Evolutionary conservation across 2,329 filamentous ascomycete species (phyloP), one percentile per base, ranked within the genome.

Genomic region (Exophiala mesophila): DNA sequence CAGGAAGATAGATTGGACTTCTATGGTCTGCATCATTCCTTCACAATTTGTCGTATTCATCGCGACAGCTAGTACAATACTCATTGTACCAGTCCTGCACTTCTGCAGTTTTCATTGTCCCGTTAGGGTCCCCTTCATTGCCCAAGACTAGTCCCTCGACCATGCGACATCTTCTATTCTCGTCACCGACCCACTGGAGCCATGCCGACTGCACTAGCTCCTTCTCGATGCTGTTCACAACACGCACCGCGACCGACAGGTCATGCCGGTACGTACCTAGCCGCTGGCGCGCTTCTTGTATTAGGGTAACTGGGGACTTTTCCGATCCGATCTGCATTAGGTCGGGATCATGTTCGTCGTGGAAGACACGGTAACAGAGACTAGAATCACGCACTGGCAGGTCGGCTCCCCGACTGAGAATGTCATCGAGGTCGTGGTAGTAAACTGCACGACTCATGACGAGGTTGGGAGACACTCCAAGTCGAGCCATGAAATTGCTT

Each of bases 371-470:
- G 50, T 69, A 70, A 53, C 68, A 71, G 57, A 45, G 60, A 63
- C 13, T 61, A 37, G 36, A 35, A 17, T 53, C 44, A 2, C 39
- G 36, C 5, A 21, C 13, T 6, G 51, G 48, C 5, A 49, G 28
- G 36, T 39, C 26, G 54, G 57, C 52, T 56, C 60, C 23, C 56
- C 50, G 2, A 60, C 63, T 15, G 55, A 52, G 39, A 61, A 52
- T 62, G 49, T 84, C 78, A 45, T 88, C 82, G 36, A 97, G 71
- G 61, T 97, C 90, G 38, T 73, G 74, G 42, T 96, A 66, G 60
- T 92, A 95, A 18, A 98, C 79, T 6, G 86, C 80, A 62, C 83
- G 88, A 64, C 83, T 85, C 85, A 96, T 90, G 49, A 83, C 76
- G 15, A 74, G 65, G 54, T 94, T 84, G 5, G 89, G 87, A 3